Evolutionary conservation across 768 basidiomycete genomes (phyloP).

Genomic region (Favolaschia claudopus): DNA sequence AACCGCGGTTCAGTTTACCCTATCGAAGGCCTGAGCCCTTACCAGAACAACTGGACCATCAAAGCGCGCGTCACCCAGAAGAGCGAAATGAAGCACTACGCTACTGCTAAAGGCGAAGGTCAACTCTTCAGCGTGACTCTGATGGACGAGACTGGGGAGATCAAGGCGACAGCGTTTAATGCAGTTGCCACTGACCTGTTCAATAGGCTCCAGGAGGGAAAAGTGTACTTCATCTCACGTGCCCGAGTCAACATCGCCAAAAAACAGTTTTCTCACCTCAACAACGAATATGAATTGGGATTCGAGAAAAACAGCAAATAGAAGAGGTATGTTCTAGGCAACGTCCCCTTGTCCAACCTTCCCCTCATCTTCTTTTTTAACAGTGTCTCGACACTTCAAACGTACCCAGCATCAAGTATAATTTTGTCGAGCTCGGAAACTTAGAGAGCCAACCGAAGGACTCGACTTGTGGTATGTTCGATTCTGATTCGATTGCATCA

Average conservation of each 20-base stretch:
- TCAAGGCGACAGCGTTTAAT: constrained; percentile 93
- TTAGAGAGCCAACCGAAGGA: constrained; percentile 78
- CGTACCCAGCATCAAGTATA: constrained; percentile 85
- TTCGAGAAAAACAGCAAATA: constrained; percentile 84
- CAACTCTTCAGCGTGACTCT: constrained; percentile 92
- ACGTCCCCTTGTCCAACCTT: neutral
- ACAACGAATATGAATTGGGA: constrained; percentile 92
- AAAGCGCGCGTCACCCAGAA: constrained; percentile 93
- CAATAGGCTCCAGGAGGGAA: constrained; percentile 87
- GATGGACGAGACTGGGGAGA: constrained; percentile 95
- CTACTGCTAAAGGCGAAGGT: constrained; percentile 90
- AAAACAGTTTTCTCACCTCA: constrained; percentile 91
- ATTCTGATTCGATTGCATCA: constrained; percentile 1
- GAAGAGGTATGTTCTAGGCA: constrained; percentile 67
- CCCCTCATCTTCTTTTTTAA: constrained; percentile 1
- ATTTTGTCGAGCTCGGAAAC: constrained; percentile 71
- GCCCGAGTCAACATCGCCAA: constrained; percentile 95
- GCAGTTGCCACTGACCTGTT: constrained; percentile 82
- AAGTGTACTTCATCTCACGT: constrained; percentile 91
- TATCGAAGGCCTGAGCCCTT: constrained; percentile 94
- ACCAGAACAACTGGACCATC: constrained; percentile 99
- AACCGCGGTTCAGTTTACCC: constrained; percentile 63
- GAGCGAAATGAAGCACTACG: constrained; percentile 88
- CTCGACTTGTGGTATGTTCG: constrained; percentile 78
- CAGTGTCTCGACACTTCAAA: constrained; percentile 85